Percentiles rank a stretch among this genome's conserved stretches.
These are phyloP conservation scores for Jackrogersella minutella DNA, from an alignment of 495 filamentous ascomycete species.

Conservation along the genomic window DNA sequence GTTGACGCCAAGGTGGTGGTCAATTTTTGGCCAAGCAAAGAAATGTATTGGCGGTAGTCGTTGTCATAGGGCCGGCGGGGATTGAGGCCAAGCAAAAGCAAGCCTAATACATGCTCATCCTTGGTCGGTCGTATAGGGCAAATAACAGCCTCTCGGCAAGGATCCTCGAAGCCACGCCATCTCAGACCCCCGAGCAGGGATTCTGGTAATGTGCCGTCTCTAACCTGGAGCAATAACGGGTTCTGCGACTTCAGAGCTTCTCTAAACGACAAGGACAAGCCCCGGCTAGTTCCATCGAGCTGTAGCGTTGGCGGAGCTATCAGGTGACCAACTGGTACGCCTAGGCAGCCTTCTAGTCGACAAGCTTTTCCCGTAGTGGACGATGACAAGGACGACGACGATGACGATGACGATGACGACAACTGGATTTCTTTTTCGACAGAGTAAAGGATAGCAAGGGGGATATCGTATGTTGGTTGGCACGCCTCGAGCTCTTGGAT, in stretches of 20 bases:
- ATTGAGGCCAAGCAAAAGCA: slow-evolving; percentile 73
- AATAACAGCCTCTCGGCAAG: slow-evolving; percentile 69
- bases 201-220: slow-evolving; percentile 64
- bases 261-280: slow-evolving; percentile 68
- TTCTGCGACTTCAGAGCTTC: slow-evolving; percentile 65
- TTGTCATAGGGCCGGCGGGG: slow-evolving; percentile 73
- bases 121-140: slow-evolving; percentile 75
- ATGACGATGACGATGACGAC: no score
- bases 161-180: slow-evolving; percentile 70
- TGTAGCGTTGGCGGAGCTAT: slow-evolving; percentile 63
- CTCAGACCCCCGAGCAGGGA: slow-evolving; percentile 65
- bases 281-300: slow-evolving; percentile 65
- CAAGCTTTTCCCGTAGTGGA: slow-evolving; percentile 66
- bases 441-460: slow-evolving; percentile 70
- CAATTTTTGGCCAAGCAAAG: slow-evolving; percentile 71
- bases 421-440: slow-evolving; percentile 64
- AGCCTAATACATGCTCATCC: slow-evolving; percentile 66
- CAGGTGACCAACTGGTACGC: slow-evolving; percentile 68
- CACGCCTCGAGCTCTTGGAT: slow-evolving; percentile 66
- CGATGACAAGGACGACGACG: no score
- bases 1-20: slow-evolving; percentile 75
- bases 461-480: slow-evolving; percentile 60
- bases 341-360: slow-evolving; percentile 64
- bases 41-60: slow-evolving; percentile 73
- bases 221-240: slow-evolving; percentile 64